These are phyloP conservation scores for Lasiosphaeris hirsuta DNA, from an alignment of 495 filamentous ascomycete species.

Conservation along the genomic window DNA sequence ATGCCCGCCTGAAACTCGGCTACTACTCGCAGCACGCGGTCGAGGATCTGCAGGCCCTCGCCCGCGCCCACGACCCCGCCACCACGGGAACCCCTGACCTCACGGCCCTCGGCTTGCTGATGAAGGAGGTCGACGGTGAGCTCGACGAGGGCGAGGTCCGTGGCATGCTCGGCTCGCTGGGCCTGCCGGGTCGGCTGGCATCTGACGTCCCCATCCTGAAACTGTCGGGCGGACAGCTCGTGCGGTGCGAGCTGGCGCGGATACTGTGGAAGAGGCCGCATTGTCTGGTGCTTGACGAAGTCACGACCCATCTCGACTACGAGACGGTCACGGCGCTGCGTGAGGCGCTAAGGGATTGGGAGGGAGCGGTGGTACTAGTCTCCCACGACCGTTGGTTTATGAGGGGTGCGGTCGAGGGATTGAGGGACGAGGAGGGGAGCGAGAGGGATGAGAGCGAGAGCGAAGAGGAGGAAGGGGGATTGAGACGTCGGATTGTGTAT, in stretches of 20 bases:
- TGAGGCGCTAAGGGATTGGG: constrained; percentile 59
- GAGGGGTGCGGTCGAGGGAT: constrained; percentile 63
- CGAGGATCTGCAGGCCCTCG: constrained; percentile 55
- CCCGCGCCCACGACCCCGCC: constrained; percentile 27
- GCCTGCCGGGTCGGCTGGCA: constrained; percentile 60
- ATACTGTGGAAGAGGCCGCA: constrained; percentile 67
- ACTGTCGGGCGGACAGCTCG: constrained; percentile 74
- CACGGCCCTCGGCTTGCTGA: constrained; percentile 61
- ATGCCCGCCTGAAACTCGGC: constrained; percentile 63
- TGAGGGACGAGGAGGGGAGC: constrained; percentile 50
- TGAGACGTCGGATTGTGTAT: constrained; percentile 56
- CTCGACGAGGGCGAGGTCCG: constrained; percentile 62
- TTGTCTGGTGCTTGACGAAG: constrained; percentile 75
- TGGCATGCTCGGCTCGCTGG: constrained; percentile 59
- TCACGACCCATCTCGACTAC: constrained; percentile 81
- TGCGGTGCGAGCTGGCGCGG: constrained; percentile 69
- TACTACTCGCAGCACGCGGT: constrained; percentile 79
- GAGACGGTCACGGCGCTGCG: constrained; percentile 66
- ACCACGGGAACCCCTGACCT: constrained; percentile 30
- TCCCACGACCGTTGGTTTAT: constrained; percentile 78
- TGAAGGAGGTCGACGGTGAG: constrained; percentile 38
- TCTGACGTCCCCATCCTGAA: constrained; percentile 66
- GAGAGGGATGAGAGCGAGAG: constrained; percentile 46
- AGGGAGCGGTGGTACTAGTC: constrained; percentile 68
- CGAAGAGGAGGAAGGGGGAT: constrained; percentile 37